Evolutionary conservation across 2,329 filamentous ascomycete species (phyloP).

Genomic region (Corniculantispora saksenae): DNA sequence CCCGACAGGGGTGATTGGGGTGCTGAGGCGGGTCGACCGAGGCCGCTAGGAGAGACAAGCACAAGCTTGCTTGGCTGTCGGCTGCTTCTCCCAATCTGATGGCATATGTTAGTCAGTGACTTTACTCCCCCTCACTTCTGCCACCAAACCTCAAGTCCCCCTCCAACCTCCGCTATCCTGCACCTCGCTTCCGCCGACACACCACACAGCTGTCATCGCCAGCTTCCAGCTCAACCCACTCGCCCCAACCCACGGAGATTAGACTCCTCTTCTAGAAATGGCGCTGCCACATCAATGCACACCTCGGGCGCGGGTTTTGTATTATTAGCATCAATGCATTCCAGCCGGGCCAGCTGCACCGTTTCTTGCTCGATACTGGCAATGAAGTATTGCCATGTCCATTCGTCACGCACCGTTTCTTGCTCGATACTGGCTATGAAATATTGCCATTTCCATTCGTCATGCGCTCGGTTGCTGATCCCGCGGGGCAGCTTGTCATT

Average conservation of each 20-base stretch:
- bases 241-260: conserved; percentile 18
- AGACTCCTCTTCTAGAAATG: conserved; percentile 16
- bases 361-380: neutral
- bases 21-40: conserved; percentile 21
- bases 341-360: neutral
- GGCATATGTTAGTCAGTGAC: conserved; percentile 13
- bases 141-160: neutral
- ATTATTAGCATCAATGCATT: conserved; percentile 12
- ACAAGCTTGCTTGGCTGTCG: neutral
- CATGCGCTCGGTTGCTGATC: neutral
- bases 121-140: neutral
- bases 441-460: neutral
- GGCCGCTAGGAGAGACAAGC: conserved; percentile 19
- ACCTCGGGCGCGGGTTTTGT: neutral
- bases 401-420: neutral
- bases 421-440: neutral
- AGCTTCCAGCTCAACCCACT: neutral
- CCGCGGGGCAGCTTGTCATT: neutral
- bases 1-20: neutral
- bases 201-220: neutral
- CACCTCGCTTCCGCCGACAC: neutral
- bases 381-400: neutral
- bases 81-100: neutral
- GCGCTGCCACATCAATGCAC: conserved; percentile 13
- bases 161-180: conserved; percentile 18